Evolutionary conservation across 345 rosid species (phyloP).

Genomic region (Arabidopsis arenosa): DNA sequence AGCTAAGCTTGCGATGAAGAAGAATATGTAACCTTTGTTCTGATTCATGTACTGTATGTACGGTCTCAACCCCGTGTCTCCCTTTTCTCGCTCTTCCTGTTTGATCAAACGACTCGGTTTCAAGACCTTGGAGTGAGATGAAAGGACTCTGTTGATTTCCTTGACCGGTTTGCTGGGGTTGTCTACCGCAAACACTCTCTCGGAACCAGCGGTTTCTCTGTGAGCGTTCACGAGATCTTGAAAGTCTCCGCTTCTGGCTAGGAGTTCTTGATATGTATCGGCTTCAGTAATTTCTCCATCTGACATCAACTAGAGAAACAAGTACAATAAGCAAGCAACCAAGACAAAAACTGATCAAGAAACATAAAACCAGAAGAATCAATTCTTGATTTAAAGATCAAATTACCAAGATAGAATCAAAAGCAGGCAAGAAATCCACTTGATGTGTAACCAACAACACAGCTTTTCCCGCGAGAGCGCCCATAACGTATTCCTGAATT

Average conservation of each 20-base stretch:
- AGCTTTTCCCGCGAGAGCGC: constrained; percentile 75
- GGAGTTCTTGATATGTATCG: constrained; percentile 72
- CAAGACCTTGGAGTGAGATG: constrained; percentile 49
- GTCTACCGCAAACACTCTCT: constrained; percentile 53
- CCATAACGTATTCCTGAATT: constrained; percentile 79
- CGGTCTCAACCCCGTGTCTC: constrained; percentile 81
- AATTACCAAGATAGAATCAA: constrained; percentile 83
- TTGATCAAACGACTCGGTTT: constrained; percentile 80
- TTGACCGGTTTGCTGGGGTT: constrained; percentile 46
- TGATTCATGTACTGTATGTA: constrained; percentile 68
- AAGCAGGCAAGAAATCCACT: constrained; percentile 96
- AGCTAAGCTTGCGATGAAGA: constrained; percentile 52
- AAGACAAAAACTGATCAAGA: not conserved
- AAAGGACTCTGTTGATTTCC: constrained; percentile 66
- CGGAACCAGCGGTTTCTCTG: constrained; percentile 91
- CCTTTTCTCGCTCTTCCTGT: constrained; percentile 80
- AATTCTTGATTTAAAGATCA: constrained; percentile 11
- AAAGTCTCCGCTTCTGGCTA: constrained; percentile 70
- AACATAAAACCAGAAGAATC: not conserved
- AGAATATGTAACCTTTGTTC: constrained; percentile 75
- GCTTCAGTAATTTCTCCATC: constrained; percentile 82
- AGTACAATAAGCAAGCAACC: constrained; percentile 1
- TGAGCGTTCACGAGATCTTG: constrained; percentile 91
- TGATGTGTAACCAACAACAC: constrained; percentile 92
- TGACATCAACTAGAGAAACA: constrained; percentile 71